phyloP scores from a whole-genome alignment of 768 basidiomycete species.

The Calocera viscosa region DNA sequence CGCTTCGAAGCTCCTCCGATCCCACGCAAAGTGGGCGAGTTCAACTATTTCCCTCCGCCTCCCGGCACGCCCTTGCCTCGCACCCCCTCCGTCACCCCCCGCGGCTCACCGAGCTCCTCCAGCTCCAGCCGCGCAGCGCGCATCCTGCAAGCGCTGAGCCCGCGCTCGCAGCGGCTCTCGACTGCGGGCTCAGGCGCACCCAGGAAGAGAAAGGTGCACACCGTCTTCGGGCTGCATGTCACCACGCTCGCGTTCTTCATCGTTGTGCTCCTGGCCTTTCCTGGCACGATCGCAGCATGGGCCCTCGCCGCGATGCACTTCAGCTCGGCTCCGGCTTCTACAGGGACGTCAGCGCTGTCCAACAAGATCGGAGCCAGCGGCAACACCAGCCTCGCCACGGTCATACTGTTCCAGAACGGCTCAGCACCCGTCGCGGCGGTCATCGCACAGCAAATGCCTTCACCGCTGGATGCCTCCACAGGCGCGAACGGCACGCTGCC shows the following conservation, averaged over 20 bases:
- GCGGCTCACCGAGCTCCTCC: not conserved
- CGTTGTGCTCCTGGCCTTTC: conserved; percentile 23
- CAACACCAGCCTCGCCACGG: not conserved
- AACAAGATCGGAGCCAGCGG: not conserved
- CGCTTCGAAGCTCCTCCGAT: not conserved
- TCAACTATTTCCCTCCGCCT: not conserved
- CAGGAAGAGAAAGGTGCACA: not conserved
- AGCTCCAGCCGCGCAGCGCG: not conserved
- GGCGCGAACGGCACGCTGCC: not conserved
- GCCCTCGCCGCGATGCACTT: conserved; percentile 30
- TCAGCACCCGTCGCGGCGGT: not conserved
- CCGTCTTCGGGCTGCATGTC: conserved; percentile 15
- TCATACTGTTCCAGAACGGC: not conserved
- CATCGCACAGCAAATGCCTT: not conserved
- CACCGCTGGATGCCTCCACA: not conserved
- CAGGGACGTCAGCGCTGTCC: not conserved
- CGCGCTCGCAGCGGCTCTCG: not conserved
- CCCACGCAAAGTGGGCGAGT: not conserved
- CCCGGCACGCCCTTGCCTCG: not conserved
- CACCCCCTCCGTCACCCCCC: not conserved
- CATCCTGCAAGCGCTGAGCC: not conserved
- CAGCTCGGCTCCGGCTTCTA: not conserved
- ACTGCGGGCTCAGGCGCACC: not conserved
- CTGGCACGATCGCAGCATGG: conserved; percentile 46
- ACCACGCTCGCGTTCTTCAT: conserved; percentile 16